These are phyloP conservation scores for Kodamaea kaohsiungensis DNA, from an alignment of 805 yeast species.

Conservation along the genomic window DNA sequence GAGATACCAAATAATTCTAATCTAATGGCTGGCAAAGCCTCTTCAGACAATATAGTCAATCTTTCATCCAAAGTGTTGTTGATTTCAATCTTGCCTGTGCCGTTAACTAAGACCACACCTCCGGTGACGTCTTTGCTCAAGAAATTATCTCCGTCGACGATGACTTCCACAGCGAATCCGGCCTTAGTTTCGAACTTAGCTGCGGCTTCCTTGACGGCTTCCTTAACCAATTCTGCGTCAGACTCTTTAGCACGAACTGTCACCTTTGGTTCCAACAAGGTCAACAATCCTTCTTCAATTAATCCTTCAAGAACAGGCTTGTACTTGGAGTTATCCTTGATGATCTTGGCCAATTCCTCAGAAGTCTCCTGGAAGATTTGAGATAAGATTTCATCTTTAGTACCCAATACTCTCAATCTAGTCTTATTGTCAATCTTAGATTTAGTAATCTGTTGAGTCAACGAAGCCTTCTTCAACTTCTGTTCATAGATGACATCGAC, in stretches of 20 bases:
- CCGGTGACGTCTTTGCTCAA: constrained; percentile 74
- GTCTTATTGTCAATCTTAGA: constrained; percentile 95
- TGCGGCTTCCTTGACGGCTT: constrained; percentile 61
- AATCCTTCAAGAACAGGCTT: constrained; percentile 70
- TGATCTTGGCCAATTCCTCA: constrained; percentile 56
- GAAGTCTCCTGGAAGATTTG: constrained; percentile 73
- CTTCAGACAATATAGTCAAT: constrained; percentile 75
- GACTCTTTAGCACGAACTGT: constrained; percentile 64
- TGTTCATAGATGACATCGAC: constrained; percentile 80
- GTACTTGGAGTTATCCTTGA: constrained; percentile 60
- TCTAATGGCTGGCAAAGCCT: constrained; percentile 90
- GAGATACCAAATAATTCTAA: constrained; percentile 87
- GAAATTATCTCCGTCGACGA: constrained; percentile 55
- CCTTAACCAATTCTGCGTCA: constrained; percentile 62
- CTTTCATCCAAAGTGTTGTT: constrained; percentile 95
- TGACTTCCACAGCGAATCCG: constrained; percentile 54
- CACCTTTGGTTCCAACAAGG: constrained; percentile 72
- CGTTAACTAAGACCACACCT: constrained; percentile 75
- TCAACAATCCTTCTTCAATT: constrained; percentile 71
- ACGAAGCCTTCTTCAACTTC: constrained; percentile 85
- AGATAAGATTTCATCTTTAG: constrained; percentile 75
- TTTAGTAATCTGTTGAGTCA: constrained; percentile 93
- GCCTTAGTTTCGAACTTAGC: constrained; percentile 64
- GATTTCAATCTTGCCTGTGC: constrained; percentile 80
- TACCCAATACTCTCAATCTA: constrained; percentile 83